Evolutionary conservation across 2,329 filamentous ascomycete genomes (phyloP), one percentile per base, ranked within the genome.

Genomic region (Colletotrichum spaethianum): DNA sequence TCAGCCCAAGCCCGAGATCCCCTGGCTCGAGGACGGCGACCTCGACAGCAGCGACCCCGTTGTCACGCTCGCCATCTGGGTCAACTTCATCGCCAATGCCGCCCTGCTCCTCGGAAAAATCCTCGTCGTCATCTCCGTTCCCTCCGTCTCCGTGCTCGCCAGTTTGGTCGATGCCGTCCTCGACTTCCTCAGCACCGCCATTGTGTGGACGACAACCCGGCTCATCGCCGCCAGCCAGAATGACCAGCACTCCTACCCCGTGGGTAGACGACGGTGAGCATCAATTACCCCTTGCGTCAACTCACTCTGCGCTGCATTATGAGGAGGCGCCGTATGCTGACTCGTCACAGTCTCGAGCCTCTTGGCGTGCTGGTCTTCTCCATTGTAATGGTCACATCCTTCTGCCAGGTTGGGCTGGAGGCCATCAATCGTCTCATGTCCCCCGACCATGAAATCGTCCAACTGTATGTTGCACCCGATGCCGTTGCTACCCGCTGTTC

Each of bases 351-450:
- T 59, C 86, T 96, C 56, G 94, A 96, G 78, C 94, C 94, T 1
- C 88, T 96, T 7, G 94, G 94, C 36, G 92, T 96, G 2, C 85
- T 96, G 6, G 91, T 96, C 67, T 96, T 96, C 82, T 93, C 92
- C 20, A 89, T 95, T 72, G 93, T 96, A 78, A 96, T 96, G 93
- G 93, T 96, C 74, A 95, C 93, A 0, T 93, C 92, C 0, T 96
- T 96, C 82, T 90, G 91, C 75, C 94, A 96, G 81, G 93, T 96
- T 50, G 90, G 88, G 46, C 85, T 95, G 16, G 86, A 94, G 82
- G 93, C 92, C 77, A 82, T 93, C 38, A 87, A 91, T 74, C 89
- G 90, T 2, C 86, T 96, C 9, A 85, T 86, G 9, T 84, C 86
- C 16, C 80, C 85, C 3, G 87, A 94, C 68, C 93, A 90, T 76